A percentile compares a stretch with the other conserved stretches of the same genome.
Conservation (phyloP, 441 rosid genomes). For the Pelargonium myrrhifolium region DNA sequence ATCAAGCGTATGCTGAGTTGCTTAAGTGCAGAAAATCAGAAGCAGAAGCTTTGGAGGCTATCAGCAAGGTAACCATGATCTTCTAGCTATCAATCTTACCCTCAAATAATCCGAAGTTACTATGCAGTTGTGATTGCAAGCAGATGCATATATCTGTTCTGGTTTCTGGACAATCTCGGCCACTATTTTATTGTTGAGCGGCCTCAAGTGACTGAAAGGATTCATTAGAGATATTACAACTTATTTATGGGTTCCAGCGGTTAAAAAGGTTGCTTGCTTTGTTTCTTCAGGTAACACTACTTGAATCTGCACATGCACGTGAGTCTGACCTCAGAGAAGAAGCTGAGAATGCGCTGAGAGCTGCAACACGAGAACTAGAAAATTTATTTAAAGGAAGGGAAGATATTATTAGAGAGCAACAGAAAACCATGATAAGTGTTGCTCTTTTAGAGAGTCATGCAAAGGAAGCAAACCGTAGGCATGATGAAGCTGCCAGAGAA, state of each 20-base stretch:
- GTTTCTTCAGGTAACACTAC: conserved; percentile 31
- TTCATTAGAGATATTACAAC: background rate
- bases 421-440: conserved; percentile 46
- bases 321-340: conserved; percentile 40
- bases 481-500: conserved; percentile 45
- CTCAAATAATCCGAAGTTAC: too few relatives aligned
- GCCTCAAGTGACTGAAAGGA: too few relatives aligned
- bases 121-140: too few relatives aligned
- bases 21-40: conserved; percentile 35
- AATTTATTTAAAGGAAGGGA: conserved; percentile 43
- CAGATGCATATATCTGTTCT: too few relatives aligned
- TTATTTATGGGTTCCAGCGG: background rate
- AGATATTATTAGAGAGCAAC: conserved; percentile 35
- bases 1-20: conserved; percentile 29
- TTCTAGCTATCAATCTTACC: background rate
- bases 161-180: too few relatives aligned
- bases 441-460: conserved; percentile 46
- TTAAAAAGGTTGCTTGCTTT: conserved; percentile 6
- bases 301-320: conserved; percentile 34
- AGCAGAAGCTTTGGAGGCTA: conserved; percentile 34
- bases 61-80: conserved; percentile 40
- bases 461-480: conserved; percentile 41
- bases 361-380: conserved; percentile 30
- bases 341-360: conserved; percentile 38
- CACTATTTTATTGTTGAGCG: too few relatives aligned